phyloP scores from a whole-genome alignment of 345 rosid genomes.

The Carallia brachiata region DNA sequence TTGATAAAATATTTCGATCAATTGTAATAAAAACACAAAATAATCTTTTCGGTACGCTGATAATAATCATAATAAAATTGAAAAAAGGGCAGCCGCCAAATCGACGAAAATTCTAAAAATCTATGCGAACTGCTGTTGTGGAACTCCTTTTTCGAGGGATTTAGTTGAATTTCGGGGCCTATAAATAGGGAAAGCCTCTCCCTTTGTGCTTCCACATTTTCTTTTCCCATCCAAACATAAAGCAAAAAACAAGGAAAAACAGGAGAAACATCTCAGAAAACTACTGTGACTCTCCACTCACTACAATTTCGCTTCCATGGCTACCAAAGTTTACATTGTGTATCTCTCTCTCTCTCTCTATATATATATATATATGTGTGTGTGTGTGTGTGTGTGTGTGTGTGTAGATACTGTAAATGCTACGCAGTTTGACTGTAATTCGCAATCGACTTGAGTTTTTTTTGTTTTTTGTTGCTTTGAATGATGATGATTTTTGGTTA shows the following conservation, averaged over 20 bases:
- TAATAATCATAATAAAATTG: no score
- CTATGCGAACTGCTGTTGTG: no score
- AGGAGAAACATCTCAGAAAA: background rate
- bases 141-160: no score
- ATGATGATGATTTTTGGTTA: background rate
- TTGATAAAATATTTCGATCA: no score
- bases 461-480: background rate
- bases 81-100: no score
- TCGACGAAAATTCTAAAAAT: no score
- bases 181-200: constrained; percentile 38
- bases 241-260: background rate
- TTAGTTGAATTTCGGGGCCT: constrained; percentile 21
- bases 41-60: no score
- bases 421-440: background rate
- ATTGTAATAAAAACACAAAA: no score
- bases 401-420: background rate
- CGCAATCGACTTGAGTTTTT: background rate
- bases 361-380: background rate
- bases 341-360: constrained; percentile 4
- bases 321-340: constrained; percentile 23
- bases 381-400: background rate
- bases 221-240: background rate
- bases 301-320: constrained; percentile 5
- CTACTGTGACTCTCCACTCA: no score
- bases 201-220: constrained; percentile 18